Base-by-base conservation (phyloP, 78 protist species). In the Speleostelium caveatum region DNA sequence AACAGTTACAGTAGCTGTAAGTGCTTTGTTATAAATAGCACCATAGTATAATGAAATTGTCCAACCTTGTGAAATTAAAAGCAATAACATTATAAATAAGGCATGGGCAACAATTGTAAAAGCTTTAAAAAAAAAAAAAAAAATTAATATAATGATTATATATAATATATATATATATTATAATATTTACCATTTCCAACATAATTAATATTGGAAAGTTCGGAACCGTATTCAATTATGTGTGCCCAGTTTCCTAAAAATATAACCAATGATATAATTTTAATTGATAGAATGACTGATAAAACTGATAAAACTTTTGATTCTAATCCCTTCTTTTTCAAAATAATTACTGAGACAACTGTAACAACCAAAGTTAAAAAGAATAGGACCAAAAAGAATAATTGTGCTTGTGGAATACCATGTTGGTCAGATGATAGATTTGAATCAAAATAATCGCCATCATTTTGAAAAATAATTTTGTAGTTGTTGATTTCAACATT, bases 21-120 rank as follows among this genome's bases (percentile, higher is more conserved):
- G 24, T 12, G 51, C 45, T 28, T 59, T 32, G 22, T 32, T 79
- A 19, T 36, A 45, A 5, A 79, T 26, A 19, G 63, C 22, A 2
- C 89, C 89, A 56, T 66, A 79, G 42, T 67, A 79, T 16, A 60
- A 24, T 10, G 89, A 79, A 24, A 72, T 79, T 21, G 89, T 79
- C 75, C 76, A 79, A n/a, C 89, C 89, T 79, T 79, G 89, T 3
- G 59, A 56, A 24, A 79, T 60, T 69, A 79, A 35, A 22, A 79
- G 36, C 33, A 79, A n/a, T 36, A 79, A 67, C 49, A 55, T 28
- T 14, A 79, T 72, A 36, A 65, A 79, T 51, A 79, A 59, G 0
- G 73, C 38, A 51, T 19, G 33, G 7, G 65, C 60, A 28, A 77
- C 53, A 24, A 77, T 33, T 16, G 42, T 59, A 49, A 77, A 30